Base-by-base conservation (phyloP, 2,329 filamentous ascomycete species). In the Shiraia sp. region DNA sequence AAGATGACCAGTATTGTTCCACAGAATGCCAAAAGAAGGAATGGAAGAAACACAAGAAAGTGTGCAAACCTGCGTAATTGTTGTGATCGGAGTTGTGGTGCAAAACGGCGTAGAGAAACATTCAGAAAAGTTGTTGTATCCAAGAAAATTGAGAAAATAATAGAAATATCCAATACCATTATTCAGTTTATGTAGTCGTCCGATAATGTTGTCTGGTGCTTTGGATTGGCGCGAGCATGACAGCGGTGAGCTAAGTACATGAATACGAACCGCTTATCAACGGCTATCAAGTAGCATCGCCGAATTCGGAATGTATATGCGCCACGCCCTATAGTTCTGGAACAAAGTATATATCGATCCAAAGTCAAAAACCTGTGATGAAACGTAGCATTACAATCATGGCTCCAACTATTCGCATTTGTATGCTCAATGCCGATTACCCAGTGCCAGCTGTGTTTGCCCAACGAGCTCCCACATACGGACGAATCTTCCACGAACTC, bases 351-450 rank as follows among this genome's bases (percentile, higher is more conserved):
- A 12, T 19, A 15, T 14, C 9, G 9, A 3, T 15, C 28, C 10
- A 31, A 14, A 2, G 3, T 13, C 13, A 4, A 31, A 31, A 31
- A 34, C 16, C 17, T 6, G n/a, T n/a, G n/a, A n/a, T 22, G 17
- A 14, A 14, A 15, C 26, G 22, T 10, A 7, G 10, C 9, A 14
- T n/a, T 10, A 17, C 8, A 12, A 15, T 17, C 9, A 36, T 36
- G 33, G 22, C 16, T 28, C 14, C 4, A 5, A 32, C n/a, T 6
- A 14, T 32, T 12, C 36, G 27, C 13, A 39, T 39, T 22, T 32
- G 28, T 17, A 55, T 58, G 50, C 48, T 61, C 33, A 59, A 59
- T 27, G 40, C 58, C 19, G 54, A 59, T 34, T 41, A 36, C 9
- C 56, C 55, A 2, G 51, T 59, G 16, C 45, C 51, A 10, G 31